Conservation (phyloP, 75 land plant genomes). For the Picea glauca region DNA sequence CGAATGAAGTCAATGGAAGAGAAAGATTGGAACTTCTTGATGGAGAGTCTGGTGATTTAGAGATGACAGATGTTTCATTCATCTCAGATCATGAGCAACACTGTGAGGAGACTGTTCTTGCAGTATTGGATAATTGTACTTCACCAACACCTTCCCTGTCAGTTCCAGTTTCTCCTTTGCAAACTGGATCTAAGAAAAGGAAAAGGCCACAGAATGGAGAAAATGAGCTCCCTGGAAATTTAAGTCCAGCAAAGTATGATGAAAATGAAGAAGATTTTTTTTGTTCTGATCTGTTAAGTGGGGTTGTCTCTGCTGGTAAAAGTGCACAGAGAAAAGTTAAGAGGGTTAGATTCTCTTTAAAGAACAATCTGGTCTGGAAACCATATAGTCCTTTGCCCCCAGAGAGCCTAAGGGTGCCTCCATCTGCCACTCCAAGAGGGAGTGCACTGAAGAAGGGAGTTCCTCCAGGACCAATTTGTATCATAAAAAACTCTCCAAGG, state of each 20-base stretch:
- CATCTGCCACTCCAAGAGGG: slow-evolving; percentile 47
- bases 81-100: slow-evolving; percentile 3
- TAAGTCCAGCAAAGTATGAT: not conserved
- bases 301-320: not conserved
- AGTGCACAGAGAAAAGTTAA: slow-evolving; percentile 28
- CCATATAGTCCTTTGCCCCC: slow-evolving; percentile 45
- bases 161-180: not conserved
- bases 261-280: not conserved
- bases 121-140: not conserved
- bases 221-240: not conserved
- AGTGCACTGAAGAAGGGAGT: slow-evolving; percentile 54
- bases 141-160: not conserved
- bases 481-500: slow-evolving; percentile 11
- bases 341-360: slow-evolving; percentile 45
- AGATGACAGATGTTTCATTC: not conserved
- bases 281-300: slow-evolving; percentile 5
- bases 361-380: slow-evolving; percentile 49
- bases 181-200: slow-evolving; percentile 7
- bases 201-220: not conserved
- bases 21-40: not conserved
- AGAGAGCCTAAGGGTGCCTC: slow-evolving; percentile 34
- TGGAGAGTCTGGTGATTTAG: not conserved
- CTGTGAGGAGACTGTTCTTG: not conserved
- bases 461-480: slow-evolving; percentile 39
- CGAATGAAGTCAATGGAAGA: not conserved